Evolutionary conservation across 345 rosid genomes (phyloP).

Genomic region (Hibiscus syriacus): DNA sequence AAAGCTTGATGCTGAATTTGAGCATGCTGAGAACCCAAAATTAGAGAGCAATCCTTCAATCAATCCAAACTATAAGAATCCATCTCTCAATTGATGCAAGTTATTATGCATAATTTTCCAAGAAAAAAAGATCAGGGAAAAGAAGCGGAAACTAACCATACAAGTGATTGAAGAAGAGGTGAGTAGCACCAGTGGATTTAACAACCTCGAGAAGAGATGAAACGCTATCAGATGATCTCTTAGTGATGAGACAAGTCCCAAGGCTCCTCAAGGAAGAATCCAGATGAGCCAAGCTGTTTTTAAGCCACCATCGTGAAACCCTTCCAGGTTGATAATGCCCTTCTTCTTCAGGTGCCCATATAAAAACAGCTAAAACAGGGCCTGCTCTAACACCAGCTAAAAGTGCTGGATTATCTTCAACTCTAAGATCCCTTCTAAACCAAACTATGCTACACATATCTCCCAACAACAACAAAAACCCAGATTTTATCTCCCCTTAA

Average conservation of each 20-base stretch:
- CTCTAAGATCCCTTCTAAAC: conserved; percentile 98
- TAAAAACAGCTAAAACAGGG: conserved; percentile 63
- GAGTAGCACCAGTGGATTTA: conserved; percentile 83
- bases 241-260: conserved; percentile 74
- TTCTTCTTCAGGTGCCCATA: conserved; percentile 98
- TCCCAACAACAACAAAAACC: conserved; percentile 3
- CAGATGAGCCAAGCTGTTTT: conserved; percentile 82
- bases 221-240: conserved; percentile 80
- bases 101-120: no score
- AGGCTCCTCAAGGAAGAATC: conserved; percentile 86
- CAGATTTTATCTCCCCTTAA: conserved; percentile 11
- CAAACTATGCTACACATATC: conserved; percentile 78
- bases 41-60: no score
- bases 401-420: conserved; percentile 92
- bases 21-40: no score
- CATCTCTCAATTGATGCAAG: no score
- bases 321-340: conserved; percentile 83
- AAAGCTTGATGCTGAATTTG: no score
- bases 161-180: no score
- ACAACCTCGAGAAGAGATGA: conserved; percentile 72
- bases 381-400: conserved; percentile 82
- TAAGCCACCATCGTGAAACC: conserved; percentile 99
- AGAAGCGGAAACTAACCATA: conserved; percentile 27
- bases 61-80: conserved; percentile 1
- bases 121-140: no score